Evolutionary conservation across 1,139 yeast species (phyloP).

Genomic region (Trichomonascaceae sp.): DNA sequence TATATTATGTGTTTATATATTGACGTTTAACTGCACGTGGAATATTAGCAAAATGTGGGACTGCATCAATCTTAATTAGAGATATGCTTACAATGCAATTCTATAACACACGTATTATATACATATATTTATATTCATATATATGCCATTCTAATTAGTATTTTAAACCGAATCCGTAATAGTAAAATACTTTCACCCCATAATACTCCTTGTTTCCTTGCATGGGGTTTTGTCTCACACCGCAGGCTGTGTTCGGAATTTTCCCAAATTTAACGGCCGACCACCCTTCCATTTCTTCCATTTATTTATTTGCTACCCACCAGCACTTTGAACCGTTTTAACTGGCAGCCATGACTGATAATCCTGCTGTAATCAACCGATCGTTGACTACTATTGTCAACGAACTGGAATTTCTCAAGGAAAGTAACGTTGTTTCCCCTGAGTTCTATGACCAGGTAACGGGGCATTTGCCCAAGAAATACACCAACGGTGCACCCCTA

Average conservation of each 20-base stretch:
- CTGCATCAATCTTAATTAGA: background rate
- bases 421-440: conserved; percentile 67
- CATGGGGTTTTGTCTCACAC: background rate
- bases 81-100: too few species aligned
- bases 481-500: conserved; percentile 50
- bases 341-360: conserved; percentile 25
- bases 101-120: too few species aligned
- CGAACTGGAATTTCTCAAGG: conserved; percentile 72
- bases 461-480: conserved; percentile 53
- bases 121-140: too few species aligned
- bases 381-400: conserved; percentile 70
- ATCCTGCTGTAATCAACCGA: conserved; percentile 60
- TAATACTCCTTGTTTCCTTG: background rate
- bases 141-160: too few species aligned
- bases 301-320: background rate
- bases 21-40: background rate
- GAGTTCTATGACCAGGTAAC: conserved; percentile 49
- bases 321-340: background rate
- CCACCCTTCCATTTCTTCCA: background rate
- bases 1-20: background rate
- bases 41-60: background rate
- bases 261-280: background rate
- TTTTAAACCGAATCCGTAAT: too few species aligned
- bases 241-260: background rate
- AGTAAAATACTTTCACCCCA: too few species aligned